phyloP scores from a whole-genome alignment of 176 grass and related monocot species.

The Tuctoria greenei region DNA sequence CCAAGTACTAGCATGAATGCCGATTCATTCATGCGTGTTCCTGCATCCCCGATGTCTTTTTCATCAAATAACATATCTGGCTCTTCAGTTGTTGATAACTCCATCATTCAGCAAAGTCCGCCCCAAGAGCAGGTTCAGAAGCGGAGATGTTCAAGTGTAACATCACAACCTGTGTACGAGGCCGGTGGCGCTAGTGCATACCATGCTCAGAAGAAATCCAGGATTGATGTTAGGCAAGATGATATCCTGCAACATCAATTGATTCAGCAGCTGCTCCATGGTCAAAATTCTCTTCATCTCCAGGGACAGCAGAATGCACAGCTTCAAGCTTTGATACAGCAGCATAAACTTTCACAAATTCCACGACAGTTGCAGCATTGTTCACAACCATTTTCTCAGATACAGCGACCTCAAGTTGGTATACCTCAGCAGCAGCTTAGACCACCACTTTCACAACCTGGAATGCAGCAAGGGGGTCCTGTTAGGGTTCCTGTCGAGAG shows the following conservation, averaged over 20 bases:
- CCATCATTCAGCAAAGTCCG: constrained; percentile 78
- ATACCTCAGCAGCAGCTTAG: constrained; percentile 61
- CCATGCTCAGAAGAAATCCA: constrained; percentile 79
- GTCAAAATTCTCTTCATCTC: constrained; percentile 52
- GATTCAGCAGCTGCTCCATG: constrained; percentile 73
- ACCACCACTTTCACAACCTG: constrained; percentile 54
- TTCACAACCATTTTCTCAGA: constrained; percentile 72
- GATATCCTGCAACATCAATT: constrained; percentile 69
- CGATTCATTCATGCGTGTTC: constrained; percentile 86
- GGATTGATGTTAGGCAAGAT: constrained; percentile 64
- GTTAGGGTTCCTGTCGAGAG: constrained; percentile 63
- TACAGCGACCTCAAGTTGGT: constrained; percentile 55
- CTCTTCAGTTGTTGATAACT: constrained; percentile 90
- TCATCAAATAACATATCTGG: constrained; percentile 97
- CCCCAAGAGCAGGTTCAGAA: constrained; percentile 78
- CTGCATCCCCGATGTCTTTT: constrained; percentile 97
- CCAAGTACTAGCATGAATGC: constrained; percentile 81
- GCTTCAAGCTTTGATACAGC: constrained; percentile 74
- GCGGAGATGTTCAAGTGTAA: constrained; percentile 75
- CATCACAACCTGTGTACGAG: constrained; percentile 69
- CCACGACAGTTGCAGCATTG: constrained; percentile 72
- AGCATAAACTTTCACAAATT: constrained; percentile 68
- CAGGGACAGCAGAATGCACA: constrained; percentile 74
- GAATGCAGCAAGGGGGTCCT: constrained; percentile 51
- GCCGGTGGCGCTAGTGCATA: constrained; percentile 16